Conservation (phyloP, 257 asterid genomes). For the Penstemon davidsonii region DNA sequence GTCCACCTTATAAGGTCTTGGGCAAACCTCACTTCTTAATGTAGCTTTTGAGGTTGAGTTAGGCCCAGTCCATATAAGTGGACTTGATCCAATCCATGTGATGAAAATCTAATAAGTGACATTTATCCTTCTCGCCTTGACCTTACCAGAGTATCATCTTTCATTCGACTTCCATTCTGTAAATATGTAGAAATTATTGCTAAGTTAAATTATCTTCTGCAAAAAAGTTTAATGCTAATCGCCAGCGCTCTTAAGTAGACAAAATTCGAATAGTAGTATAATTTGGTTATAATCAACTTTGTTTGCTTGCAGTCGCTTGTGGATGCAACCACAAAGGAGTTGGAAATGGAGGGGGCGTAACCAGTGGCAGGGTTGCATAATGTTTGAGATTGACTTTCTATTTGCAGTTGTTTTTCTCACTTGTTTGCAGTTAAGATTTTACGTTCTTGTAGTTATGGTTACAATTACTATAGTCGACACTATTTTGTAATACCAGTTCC, state of each 20-base stretch:
- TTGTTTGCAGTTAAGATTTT: too few species aligned
- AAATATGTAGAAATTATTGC: neutral
- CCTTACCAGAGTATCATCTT: neutral
- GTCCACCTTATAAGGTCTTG: neutral
- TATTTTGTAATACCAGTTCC: too few species aligned
- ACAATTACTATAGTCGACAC: too few species aligned
- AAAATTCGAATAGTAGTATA: neutral
- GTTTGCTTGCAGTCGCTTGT: constrained; percentile 58
- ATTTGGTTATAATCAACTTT: neutral
- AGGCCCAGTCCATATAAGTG: too few species aligned
- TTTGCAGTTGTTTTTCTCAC: too few species aligned
- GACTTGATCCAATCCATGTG: too few species aligned
- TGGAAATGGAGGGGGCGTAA: constrained; percentile 45
- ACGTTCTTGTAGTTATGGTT: too few species aligned
- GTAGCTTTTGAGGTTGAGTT: too few species aligned
- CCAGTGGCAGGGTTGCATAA: constrained; percentile 34
- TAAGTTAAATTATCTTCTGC: neutral
- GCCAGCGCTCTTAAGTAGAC: neutral
- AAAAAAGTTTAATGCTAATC: neutral
- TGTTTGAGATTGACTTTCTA: too few species aligned
- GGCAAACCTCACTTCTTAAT: neutral
- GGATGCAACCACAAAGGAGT: constrained; percentile 51
- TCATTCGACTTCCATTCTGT: neutral
- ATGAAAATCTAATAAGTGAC: too few species aligned
- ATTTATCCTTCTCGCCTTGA: too few species aligned